Base-by-base conservation (phyloP, 2,329 filamentous ascomycete genomes). In the Ambrosiella cleistominuta region DNA sequence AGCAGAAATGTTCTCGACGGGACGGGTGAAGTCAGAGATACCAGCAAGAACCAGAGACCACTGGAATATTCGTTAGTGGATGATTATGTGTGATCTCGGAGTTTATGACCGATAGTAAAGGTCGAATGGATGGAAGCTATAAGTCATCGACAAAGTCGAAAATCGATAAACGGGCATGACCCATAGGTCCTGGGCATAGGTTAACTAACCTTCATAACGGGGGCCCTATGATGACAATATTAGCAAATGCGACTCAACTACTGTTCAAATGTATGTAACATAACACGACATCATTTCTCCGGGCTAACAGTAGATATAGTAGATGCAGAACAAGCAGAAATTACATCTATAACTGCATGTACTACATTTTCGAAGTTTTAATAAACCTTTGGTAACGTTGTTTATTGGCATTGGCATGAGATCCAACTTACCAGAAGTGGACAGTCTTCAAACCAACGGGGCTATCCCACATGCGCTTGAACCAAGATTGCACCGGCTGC, bases 11-110 rank as follows among this genome's bases (percentile, higher is more conserved):
- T 89, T 88, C 71, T 94, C 87, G 62, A 86, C 88, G 38, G 93
- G 93, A 65, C 93, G 89, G 62, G 83, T 79, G 70, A 98, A 86
- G 75, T 98, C 93, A 65, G 88, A 84, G 68, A 95, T 80, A 68
- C 93, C 93, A 64, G 93, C 88, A 64, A 97, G 75, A 70, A 97
- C 93, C 67, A 98, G 78, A 66, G 80, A 82, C 93, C 93, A 98
- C 85, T 90, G 42, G 6, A 42, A 17, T 17, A 42, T 27, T 35
- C 5, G 19, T 54, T 42, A 27, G 38, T 42, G 19, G 40, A 27
- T 27, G 27, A 27, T 27, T 27, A 27, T 27, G 27, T 27, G 4
- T 27, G 27, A 27, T n/a, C 35, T 53, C 6, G 50, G 39, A 38
- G 50, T 12, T 13, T 7, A 53, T 44, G 19, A 9, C 39, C 12